Percentiles rank a stretch among this genome's conserved stretches.
These are phyloP conservation scores for Trametes coccinea DNA, from an alignment of 768 basidiomycete genomes.

Conservation along the genomic window DNA sequence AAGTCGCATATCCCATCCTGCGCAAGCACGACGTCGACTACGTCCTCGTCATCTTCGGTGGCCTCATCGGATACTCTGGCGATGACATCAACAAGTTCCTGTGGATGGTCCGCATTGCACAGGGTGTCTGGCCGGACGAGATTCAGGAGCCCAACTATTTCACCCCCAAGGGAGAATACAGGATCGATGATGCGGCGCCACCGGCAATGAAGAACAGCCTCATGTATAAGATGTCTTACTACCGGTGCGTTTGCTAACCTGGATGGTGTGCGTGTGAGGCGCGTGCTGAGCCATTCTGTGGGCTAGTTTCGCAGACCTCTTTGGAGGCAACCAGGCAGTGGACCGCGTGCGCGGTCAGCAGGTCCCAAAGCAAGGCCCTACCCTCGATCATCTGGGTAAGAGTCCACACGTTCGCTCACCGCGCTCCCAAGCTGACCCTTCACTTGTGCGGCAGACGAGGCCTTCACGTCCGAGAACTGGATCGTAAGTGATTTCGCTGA, in stretches of 20 bases:
- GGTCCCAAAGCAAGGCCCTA: constrained; percentile 74
- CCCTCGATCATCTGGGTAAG: constrained; percentile 83
- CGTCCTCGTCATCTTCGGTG: constrained; percentile 96
- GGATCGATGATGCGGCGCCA: constrained; percentile 83
- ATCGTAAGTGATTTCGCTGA: constrained; percentile 58
- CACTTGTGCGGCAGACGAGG: constrained; percentile 68
- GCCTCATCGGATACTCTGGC: constrained; percentile 93
- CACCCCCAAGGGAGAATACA: constrained; percentile 89
- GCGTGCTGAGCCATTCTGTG: constrained; percentile 10
- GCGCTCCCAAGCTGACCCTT: not conserved
- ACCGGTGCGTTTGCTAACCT: constrained; percentile 56
- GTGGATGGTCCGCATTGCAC: constrained; percentile 96
- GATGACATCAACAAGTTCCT: constrained; percentile 99
- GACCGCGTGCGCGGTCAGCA: constrained; percentile 92
- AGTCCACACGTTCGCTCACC: not conserved
- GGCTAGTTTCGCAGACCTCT: constrained; percentile 81
- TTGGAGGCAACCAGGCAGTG: constrained; percentile 66
- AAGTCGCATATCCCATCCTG: constrained; percentile 95
- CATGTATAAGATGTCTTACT: constrained; percentile 99
- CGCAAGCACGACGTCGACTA: constrained; percentile 98
- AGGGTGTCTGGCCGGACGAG: constrained; percentile 98
- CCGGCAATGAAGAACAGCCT: constrained; percentile 90
- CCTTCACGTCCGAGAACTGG: constrained; percentile 99
- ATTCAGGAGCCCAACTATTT: constrained; percentile 96
- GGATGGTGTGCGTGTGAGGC: not conserved